Conservation (phyloP, 1,284 basidiomycete genomes). For the Rhodotorula glutinis region DNA sequence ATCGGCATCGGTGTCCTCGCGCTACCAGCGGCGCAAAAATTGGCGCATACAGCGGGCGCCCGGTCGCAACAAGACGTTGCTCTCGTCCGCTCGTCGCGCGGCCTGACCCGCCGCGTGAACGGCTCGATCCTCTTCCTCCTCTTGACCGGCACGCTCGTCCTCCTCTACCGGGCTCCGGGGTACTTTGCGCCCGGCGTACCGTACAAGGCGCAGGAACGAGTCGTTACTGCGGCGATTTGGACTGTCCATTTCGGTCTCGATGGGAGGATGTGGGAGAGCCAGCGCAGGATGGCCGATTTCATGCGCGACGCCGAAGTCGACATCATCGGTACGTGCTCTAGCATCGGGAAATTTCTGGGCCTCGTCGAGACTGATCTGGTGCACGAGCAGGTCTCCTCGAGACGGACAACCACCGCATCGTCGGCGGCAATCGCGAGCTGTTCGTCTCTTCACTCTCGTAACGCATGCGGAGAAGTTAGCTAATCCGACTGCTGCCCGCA, state of each 20-base stretch:
- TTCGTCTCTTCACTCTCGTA: slow-evolving; percentile 49
- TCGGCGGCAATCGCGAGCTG: slow-evolving; percentile 87
- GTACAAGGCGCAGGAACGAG: slow-evolving; percentile 63
- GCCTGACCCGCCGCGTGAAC: background rate
- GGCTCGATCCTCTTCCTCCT: slow-evolving; percentile 19
- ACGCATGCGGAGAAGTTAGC: too few relatives aligned
- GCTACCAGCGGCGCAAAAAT: slow-evolving; percentile 46
- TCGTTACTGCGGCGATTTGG: slow-evolving; percentile 87
- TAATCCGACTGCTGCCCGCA: background rate
- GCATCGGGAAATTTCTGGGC: background rate
- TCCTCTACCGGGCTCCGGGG: slow-evolving; percentile 9
- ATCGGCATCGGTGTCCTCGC: slow-evolving; percentile 47
- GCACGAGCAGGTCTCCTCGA: slow-evolving; percentile 65
- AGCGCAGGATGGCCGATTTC: slow-evolving; percentile 70
- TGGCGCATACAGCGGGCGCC: background rate
- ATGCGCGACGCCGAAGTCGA: slow-evolving; percentile 52
- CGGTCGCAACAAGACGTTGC: too few relatives aligned
- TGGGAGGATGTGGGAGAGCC: slow-evolving; percentile 64
- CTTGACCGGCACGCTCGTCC: slow-evolving; percentile 34
- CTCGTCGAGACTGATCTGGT: background rate
- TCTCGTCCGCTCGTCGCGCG: background rate
- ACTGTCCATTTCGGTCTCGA: slow-evolving; percentile 69
- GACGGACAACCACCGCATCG: slow-evolving; percentile 76
- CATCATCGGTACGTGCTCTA: slow-evolving; percentile 42
- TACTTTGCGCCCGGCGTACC: slow-evolving; percentile 49